Evolutionary conservation across 2,329 filamentous ascomycete species (phyloP), one percentile per base, ranked within the genome.

Genomic region (Dothidotthia symphoricarpi): DNA sequence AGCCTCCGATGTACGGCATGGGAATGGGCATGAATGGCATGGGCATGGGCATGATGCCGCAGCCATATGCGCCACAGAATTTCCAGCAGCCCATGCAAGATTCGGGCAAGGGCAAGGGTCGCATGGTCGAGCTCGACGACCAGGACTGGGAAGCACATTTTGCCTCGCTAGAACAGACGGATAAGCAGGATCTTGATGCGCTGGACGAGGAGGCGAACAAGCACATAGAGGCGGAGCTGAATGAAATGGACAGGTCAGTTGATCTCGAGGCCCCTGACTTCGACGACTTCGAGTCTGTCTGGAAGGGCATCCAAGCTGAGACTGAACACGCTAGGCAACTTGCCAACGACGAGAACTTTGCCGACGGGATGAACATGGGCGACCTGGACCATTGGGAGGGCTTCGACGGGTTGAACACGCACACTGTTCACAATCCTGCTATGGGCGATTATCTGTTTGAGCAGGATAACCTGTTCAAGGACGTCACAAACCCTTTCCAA

Each of bases 131-230:
- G 71, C 78, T 97, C 16, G 88, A 96, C 63, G 91, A 98, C 55
- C 67, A 85, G 59, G 85, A 95, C 61, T 97, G 93, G 93, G 91
- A 97, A 69, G 88, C 89, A 56, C 89, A 97, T 67, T 98, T 98
- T 67, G 86, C 88, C 40, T 82, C 93, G 68, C 83, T 96, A 63
- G 88, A 91, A 64, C 71, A 84, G 47, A 75, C 82, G 44, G 78
- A 83, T 59, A 67, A 75, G 45, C 66, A 68, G 17, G 49, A 70
- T 55, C 62, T 70, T 36, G 66, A 75, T 39, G 64, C 73, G 38
- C 66, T 78, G 40, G 80, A 82, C 46, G 73, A 71, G 24, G 73
- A 83, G 59, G 86, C 86, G 36, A 84, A 87, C 46, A 76, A 76
- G 43, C 85, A 85, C 13, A 87, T 91, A 55, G 89, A 94, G 72